Conservation (phyloP, 1,284 basidiomycete genomes). For the Schizophyllum amplum region DNA sequence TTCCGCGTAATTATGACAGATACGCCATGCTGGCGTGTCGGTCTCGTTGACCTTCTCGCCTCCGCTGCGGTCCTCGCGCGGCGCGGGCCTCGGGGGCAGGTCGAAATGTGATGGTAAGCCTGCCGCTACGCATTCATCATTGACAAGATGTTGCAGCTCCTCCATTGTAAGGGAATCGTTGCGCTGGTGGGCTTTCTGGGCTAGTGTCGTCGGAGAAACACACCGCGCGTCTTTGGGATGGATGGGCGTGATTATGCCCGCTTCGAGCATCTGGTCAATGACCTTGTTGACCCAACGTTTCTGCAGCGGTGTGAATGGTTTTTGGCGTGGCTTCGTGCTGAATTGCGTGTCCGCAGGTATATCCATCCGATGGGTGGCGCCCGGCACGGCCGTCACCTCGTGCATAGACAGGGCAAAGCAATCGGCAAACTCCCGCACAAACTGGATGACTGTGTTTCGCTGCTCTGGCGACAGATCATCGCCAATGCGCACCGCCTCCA, state of each 20-base stretch:
- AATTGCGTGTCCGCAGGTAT: conserved; percentile 15
- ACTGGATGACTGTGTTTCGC: background rate
- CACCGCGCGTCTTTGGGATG: conserved; percentile 8
- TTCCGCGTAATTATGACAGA: conserved; percentile 26
- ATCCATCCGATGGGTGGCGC: conserved; percentile 16
- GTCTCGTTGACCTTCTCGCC: background rate
- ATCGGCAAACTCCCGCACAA: conserved; percentile 18
- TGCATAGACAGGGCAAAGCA: conserved; percentile 22
- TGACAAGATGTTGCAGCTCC: conserved; percentile 6
- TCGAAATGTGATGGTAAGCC: conserved; percentile 13
- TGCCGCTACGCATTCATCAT: conserved; percentile 14
- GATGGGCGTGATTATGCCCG: conserved; percentile 3
- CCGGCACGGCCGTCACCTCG: conserved; percentile 17
- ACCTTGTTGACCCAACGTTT: conserved; percentile 19
- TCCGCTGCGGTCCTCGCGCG: background rate
- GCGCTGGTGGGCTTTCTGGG: conserved; percentile 17
- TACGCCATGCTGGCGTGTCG: conserved; percentile 17
- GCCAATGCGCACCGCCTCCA: conserved; percentile 12
- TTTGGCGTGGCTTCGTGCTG: conserved; percentile 17
- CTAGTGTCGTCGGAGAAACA: conserved; percentile 9
- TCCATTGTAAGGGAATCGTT: conserved; percentile 17
- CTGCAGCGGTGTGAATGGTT: conserved; percentile 22
- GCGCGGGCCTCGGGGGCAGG: background rate
- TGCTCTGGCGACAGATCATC: conserved; percentile 6
- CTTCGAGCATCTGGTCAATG: conserved; percentile 24